Evolutionary conservation across 345 rosid species (phyloP).

Genomic region (Gynandropsis gynandra): DNA sequence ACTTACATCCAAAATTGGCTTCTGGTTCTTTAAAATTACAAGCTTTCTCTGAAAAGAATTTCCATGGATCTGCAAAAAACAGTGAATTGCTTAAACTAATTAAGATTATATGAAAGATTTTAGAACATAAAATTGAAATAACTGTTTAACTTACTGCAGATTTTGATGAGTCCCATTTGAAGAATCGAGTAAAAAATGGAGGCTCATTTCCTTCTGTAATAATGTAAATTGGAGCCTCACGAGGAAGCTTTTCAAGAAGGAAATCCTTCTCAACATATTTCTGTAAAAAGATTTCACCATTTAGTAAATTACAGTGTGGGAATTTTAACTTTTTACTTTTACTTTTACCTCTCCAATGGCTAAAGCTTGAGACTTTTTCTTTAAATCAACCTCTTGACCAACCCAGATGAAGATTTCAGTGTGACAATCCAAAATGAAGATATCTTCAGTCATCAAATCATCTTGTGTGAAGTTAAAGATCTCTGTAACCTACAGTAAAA

Average conservation of each 20-base stretch:
- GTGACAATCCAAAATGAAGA: constrained; percentile 84
- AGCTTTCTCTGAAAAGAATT: constrained; percentile 92
- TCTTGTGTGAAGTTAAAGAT: constrained; percentile 86
- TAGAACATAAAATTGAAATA: constrained; percentile 10
- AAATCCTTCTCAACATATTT: constrained; percentile 73
- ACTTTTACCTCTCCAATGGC: constrained; percentile 81
- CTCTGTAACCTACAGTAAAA: constrained; percentile 66
- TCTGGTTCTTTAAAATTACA: constrained; percentile 63
- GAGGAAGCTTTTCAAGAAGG: constrained; percentile 60
- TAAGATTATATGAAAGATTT: constrained; percentile 5
- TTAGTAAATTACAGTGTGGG: no score
- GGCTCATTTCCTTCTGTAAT: constrained; percentile 91
- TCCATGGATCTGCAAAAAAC: constrained; percentile 73
- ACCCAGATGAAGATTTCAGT: constrained; percentile 88
- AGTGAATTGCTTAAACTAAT: constrained; percentile 16
- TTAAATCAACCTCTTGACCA: constrained; percentile 81
- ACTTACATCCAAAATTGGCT: constrained; percentile 69
- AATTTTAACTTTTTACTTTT: no score
- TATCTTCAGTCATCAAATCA: constrained; percentile 98
- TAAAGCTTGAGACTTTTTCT: constrained; percentile 58
- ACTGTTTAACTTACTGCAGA: constrained; percentile 48
- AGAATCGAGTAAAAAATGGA: constrained; percentile 86
- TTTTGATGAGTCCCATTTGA: constrained; percentile 88
- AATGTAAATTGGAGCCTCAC: constrained; percentile 64
- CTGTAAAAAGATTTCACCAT: constrained; percentile 34